A percentile compares a stretch with the other conserved stretches of the same genome.
Conservation (phyloP, 1,284 basidiomycete genomes). For the Rhodotorula sp. region DNA sequence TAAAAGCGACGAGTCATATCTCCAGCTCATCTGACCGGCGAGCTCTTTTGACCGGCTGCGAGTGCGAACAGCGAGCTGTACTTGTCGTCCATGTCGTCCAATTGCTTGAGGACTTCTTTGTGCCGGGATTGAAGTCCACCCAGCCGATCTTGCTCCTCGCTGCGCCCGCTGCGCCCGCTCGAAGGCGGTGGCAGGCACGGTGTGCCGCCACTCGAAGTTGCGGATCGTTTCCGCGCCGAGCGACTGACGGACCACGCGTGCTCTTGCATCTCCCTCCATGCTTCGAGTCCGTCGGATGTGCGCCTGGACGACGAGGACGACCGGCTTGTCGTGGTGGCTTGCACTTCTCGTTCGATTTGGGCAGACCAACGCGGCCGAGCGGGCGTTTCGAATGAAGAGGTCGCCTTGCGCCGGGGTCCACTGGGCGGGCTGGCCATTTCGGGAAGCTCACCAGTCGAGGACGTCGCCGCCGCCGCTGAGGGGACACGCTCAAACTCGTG, state of each 20-base stretch:
- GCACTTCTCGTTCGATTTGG: neutral
- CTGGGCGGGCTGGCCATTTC: slow-evolving; percentile 4
- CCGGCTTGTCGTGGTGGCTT: neutral
- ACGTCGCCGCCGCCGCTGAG: neutral
- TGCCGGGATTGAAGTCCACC: slow-evolving; percentile 30
- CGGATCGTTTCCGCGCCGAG: slow-evolving; percentile 13
- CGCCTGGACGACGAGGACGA: neutral
- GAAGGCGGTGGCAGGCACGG: neutral
- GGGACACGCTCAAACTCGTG: slow-evolving; percentile 22
- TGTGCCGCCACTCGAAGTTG: neutral
- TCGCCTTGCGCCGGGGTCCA: too few relatives aligned
- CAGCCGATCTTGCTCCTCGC: neutral
- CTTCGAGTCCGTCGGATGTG: slow-evolving; percentile 13
- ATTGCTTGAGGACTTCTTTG: slow-evolving; percentile 17
- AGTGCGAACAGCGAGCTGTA: slow-evolving; percentile 31
- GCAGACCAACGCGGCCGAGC: neutral
- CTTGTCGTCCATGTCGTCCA: slow-evolving; percentile 32
- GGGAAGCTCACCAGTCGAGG: slow-evolving; percentile 20
- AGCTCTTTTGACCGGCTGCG: slow-evolving; percentile 3
- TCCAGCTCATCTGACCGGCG: too few relatives aligned
- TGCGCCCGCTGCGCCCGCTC: neutral
- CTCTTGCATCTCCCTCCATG: slow-evolving; percentile 42
- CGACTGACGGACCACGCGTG: slow-evolving; percentile 34
- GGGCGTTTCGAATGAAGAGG: neutral
- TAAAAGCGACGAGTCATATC: too few relatives aligned